These are phyloP conservation scores for Phytophthora aleatoria DNA, from an alignment of 352 stramenopile species.

Conservation along the genomic window DNA sequence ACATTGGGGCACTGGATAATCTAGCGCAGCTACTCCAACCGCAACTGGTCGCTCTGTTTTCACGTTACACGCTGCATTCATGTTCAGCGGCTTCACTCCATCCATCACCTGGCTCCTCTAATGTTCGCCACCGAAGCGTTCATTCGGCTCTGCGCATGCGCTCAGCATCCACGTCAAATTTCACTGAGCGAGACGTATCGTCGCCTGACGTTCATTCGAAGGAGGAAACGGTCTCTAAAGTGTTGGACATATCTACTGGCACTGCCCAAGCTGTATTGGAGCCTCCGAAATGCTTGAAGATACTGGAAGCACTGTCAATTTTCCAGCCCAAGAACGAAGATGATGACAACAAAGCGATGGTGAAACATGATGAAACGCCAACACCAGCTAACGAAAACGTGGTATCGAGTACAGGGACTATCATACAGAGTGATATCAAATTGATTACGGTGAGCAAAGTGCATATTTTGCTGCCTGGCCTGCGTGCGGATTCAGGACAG, in stretches of 20 bases:
- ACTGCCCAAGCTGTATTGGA: constrained; percentile 31
- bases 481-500: background rate
- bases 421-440: constrained; percentile 29
- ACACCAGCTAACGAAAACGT: background rate
- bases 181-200: constrained; percentile 10
- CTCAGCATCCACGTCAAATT: constrained; percentile 24
- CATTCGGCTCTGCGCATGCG: constrained; percentile 71
- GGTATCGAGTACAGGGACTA: constrained; percentile 3
- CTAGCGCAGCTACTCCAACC: constrained; percentile 49
- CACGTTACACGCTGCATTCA: constrained; percentile 41
- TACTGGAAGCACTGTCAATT: constrained; percentile 30
- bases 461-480: constrained; percentile 21
- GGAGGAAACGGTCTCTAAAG: constrained; percentile 28
- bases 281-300: constrained; percentile 30
- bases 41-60: constrained; percentile 43
- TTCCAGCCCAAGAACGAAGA: constrained; percentile 17
- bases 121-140: constrained; percentile 53
- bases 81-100: constrained; percentile 38
- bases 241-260: constrained; percentile 47
- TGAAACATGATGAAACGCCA: constrained; percentile 3
- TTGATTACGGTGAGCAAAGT: constrained; percentile 45
- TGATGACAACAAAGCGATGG: background rate
- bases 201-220: background rate
- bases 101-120: constrained; percentile 19
- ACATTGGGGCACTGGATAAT: constrained; percentile 45